These are phyloP conservation scores for Nicotiana paniculata DNA, from an alignment of 257 asterid species.

Conservation along the genomic window DNA sequence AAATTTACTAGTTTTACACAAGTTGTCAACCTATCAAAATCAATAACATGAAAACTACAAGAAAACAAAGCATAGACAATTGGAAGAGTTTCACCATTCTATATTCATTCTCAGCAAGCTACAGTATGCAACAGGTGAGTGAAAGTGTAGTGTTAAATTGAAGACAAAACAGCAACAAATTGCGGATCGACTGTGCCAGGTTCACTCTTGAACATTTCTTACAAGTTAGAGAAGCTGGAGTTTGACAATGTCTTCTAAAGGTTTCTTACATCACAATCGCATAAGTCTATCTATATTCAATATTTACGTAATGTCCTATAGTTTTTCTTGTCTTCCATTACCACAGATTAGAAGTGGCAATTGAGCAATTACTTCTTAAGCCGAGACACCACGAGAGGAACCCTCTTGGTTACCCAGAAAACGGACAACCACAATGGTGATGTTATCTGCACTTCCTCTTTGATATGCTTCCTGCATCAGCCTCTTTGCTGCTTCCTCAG, in stretches of 20 bases:
- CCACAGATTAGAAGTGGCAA: slow-evolving; percentile 6
- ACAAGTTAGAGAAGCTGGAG: slow-evolving; percentile 6
- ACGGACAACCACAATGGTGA: slow-evolving; percentile 74
- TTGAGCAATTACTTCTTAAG: slow-evolving; percentile 16
- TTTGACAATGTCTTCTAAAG: neutral
- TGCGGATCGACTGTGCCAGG: neutral
- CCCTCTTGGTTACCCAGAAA: slow-evolving; percentile 46
- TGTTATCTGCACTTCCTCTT: slow-evolving; percentile 90
- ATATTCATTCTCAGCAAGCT: neutral
- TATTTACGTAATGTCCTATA: slow-evolving; percentile 6
- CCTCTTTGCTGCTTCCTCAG: slow-evolving; percentile 87
- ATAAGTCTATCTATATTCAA: slow-evolving; percentile 7
- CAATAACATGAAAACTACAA: neutral
- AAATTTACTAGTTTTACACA: too few species aligned
- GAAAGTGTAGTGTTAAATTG: neutral
- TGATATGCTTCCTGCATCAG: slow-evolving; percentile 85
- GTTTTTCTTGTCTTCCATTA: neutral
- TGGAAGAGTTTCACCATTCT: neutral
- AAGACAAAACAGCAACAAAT: neutral
- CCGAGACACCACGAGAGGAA: slow-evolving; percentile 40
- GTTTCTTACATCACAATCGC: neutral
- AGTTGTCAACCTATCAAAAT: neutral
- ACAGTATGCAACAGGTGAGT: neutral
- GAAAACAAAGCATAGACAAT: neutral
- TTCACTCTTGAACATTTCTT: slow-evolving; percentile 4